These are phyloP conservation scores for Dentipellis fragilis DNA, from an alignment of 768 basidiomycete species.

Conservation along the genomic window DNA sequence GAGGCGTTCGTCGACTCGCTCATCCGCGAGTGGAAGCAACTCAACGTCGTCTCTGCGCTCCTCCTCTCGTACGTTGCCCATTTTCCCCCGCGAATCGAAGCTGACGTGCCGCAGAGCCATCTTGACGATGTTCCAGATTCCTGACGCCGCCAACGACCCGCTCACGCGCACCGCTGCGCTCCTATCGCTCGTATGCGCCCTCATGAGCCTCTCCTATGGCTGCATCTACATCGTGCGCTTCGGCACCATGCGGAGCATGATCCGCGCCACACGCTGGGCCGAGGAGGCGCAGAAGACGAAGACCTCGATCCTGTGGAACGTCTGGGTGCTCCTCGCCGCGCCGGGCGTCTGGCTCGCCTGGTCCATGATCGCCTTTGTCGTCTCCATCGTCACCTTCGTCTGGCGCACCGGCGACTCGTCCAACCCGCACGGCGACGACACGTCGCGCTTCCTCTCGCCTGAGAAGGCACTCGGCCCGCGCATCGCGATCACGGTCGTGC, in stretches of 20 bases:
- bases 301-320: slow-evolving; percentile 48
- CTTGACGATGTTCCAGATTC: slow-evolving; percentile 54
- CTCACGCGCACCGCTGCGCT: slow-evolving; percentile 53
- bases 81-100: not conserved
- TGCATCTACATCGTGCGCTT: slow-evolving; percentile 69
- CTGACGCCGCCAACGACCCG: slow-evolving; percentile 43
- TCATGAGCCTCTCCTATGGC: slow-evolving; percentile 66
- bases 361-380: slow-evolving; percentile 61
- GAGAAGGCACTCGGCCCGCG: slow-evolving; percentile 39
- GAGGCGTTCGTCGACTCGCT: slow-evolving; percentile 63
- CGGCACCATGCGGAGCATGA: slow-evolving; percentile 62
- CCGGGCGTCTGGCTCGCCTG: slow-evolving; percentile 67
- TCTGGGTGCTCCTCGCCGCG: slow-evolving; percentile 59
- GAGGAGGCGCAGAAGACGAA: slow-evolving; percentile 53
- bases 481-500: slow-evolving; percentile 41
- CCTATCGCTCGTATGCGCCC: slow-evolving; percentile 52
- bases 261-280: slow-evolving; percentile 63
- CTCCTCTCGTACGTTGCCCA: slow-evolving; percentile 15
- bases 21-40: slow-evolving; percentile 67
- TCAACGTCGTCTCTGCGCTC: slow-evolving; percentile 65
- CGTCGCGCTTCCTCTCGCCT: slow-evolving; percentile 24
- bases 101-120: slow-evolving; percentile 40
- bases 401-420: slow-evolving; percentile 49
- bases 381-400: slow-evolving; percentile 53
- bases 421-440: slow-evolving; percentile 22